Conservation (phyloP, 2,329 filamentous ascomycete species). For the Curvularia spicifera region DNA sequence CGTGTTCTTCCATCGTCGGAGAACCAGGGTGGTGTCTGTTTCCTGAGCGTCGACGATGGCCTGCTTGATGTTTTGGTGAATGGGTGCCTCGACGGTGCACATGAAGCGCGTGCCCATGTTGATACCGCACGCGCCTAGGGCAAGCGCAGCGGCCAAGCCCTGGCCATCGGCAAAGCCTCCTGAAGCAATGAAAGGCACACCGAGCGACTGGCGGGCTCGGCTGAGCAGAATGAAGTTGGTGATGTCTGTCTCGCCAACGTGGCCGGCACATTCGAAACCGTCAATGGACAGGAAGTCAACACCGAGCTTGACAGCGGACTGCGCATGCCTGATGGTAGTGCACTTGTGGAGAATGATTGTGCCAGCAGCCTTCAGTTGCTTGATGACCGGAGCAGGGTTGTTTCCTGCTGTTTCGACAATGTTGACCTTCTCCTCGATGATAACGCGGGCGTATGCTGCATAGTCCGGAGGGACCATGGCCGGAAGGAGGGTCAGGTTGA, state of each 20-base stretch:
- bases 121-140: slow-evolving; percentile 88
- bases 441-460: slow-evolving; percentile 84
- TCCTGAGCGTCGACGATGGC: slow-evolving; percentile 87
- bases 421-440: slow-evolving; percentile 89
- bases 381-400: slow-evolving; percentile 87
- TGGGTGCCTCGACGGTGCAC: slow-evolving; percentile 90
- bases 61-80: slow-evolving; percentile 93
- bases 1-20: slow-evolving; percentile 93
- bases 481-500: slow-evolving; percentile 94
- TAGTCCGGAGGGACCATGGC: slow-evolving; percentile 92
- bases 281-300: slow-evolving; percentile 98
- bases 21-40: slow-evolving; percentile 86
- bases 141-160: slow-evolving; percentile 87
- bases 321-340: slow-evolving; percentile 92
- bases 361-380: slow-evolving; percentile 80
- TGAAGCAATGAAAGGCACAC: slow-evolving; percentile 90
- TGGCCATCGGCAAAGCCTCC: slow-evolving; percentile 96
- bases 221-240: slow-evolving; percentile 89
- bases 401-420: slow-evolving; percentile 95
- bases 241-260: slow-evolving; percentile 86
- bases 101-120: slow-evolving; percentile 99
- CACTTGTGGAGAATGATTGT: slow-evolving; percentile 93
- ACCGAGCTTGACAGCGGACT: slow-evolving; percentile 89
- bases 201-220: slow-evolving; percentile 81
- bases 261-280: slow-evolving; percentile 94